Conservation (phyloP, 345 rosid genomes). For the Pugionium cornutum region DNA sequence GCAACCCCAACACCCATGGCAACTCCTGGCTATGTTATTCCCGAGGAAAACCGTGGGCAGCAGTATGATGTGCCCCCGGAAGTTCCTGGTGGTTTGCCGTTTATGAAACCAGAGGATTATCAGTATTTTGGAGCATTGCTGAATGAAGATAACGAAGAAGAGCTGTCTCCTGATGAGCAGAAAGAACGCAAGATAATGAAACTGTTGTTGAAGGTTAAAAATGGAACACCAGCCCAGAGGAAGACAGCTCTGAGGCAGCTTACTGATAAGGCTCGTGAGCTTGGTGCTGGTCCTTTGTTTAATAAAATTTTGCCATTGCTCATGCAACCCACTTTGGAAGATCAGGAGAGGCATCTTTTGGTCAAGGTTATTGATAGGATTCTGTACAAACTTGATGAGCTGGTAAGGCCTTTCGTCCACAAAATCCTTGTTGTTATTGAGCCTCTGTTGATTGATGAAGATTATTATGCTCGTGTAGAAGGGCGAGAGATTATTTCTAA, state of each 20-base stretch:
- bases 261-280: conserved; percentile 95
- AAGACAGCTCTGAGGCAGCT: conserved; percentile 96
- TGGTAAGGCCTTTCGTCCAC: conserved; percentile 96
- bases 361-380: conserved; percentile 97
- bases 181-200: conserved; percentile 98
- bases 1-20: conserved; percentile 95
- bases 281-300: conserved; percentile 96
- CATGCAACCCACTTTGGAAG: conserved; percentile 98
- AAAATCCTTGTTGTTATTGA: conserved; percentile 98
- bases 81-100: conserved; percentile 84
- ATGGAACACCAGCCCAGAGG: conserved; percentile 97
- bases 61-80: conserved; percentile 95
- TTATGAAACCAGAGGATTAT: conserved; percentile 98
- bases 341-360: conserved; percentile 98
- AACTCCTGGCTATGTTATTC: conserved; percentile 81
- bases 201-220: conserved; percentile 91
- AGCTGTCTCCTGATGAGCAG: conserved; percentile 88
- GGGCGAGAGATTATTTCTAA: conserved; percentile 99
- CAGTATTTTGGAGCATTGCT: conserved; percentile 85
- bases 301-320: conserved; percentile 86
- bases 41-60: conserved; percentile 94
- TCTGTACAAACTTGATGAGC: conserved; percentile 89
- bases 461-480: conserved; percentile 98
- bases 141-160: conserved; percentile 93
- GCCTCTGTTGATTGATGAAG: conserved; percentile 97